phyloP scores from a whole-genome alignment of 257 asterid species.

The Schizonepeta tenuifolia region DNA sequence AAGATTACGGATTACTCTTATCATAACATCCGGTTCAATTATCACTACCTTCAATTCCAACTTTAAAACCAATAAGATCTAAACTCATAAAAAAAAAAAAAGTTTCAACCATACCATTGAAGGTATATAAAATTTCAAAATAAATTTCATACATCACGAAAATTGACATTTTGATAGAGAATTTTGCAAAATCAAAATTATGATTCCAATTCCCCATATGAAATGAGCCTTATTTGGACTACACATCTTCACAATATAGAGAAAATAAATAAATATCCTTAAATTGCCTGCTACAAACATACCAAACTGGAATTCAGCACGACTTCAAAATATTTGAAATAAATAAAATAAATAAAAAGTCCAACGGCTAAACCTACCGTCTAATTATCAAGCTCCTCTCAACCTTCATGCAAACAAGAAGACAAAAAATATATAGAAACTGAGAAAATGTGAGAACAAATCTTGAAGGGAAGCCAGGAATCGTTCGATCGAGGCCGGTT shows the following conservation, averaged over 20 bases:
- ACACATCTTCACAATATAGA: constrained; percentile 16
- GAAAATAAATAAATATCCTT: constrained; percentile 10
- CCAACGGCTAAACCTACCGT: constrained; percentile 30
- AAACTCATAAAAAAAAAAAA: too few relatives aligned
- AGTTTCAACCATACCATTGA: too few relatives aligned
- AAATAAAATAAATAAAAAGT: constrained; percentile 17
- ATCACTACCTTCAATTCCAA: too few relatives aligned
- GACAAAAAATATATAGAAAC: background rate
- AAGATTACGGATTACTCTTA: too few relatives aligned
- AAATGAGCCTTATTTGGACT: background rate
- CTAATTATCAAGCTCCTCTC: constrained; percentile 28
- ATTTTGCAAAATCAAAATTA: background rate
- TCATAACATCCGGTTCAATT: too few relatives aligned
- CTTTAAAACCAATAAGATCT: too few relatives aligned
- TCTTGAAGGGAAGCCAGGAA: background rate
- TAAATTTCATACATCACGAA: too few relatives aligned
- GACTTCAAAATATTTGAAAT: background rate
- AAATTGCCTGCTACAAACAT: constrained; percentile 27
- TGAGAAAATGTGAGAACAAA: constrained; percentile 10
- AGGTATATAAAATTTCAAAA: too few relatives aligned
- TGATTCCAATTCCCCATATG: background rate
- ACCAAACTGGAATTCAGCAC: constrained; percentile 25
- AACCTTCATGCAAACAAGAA: constrained; percentile 14
- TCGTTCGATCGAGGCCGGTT: background rate
- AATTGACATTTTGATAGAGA: too few relatives aligned